Evolutionary conservation across 345 rosid species (phyloP), one percentile per base, ranked within the genome.

Genomic region (Populus alba): DNA sequence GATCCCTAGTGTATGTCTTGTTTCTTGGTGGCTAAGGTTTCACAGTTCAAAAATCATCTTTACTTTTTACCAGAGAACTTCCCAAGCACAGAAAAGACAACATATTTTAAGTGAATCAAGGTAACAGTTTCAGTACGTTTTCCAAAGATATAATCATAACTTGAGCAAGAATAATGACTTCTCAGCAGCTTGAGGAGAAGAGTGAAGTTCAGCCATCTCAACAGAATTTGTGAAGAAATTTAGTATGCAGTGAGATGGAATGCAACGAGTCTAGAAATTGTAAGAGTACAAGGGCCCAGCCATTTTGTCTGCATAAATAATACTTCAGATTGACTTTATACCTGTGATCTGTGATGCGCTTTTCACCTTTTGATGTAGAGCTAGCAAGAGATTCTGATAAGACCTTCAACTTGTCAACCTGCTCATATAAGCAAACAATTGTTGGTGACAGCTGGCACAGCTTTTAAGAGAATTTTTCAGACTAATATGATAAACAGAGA

Each of bases 351-450:
- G 84, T 70, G 72, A 95, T 89, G 77, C 98, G 96, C 79, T 95
- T 95, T 84, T 93, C 98, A 31, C 97, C 91, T 89, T 95, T 95
- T 70, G 86, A 53, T 65, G 87, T 72, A 55, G 99, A 93, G 79
- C 88, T 92, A 76, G 90, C 89, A 77, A 93, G 92, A 81, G 99
- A 95, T 72, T 93, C 99, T 75, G 95, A 87, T 74, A 95, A 84
- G 79, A 95, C 93, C 92, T 86, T 95, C 85, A 95, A 87, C 85
- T 95, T 95, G 80, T 95, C 99, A 79, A 94, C 87, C 98, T 94
- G 87, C 69, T 78, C 80, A 79, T 23, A 75, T 66, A 69, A 71
- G 78, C 31, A 82, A 81, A 71, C 41, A 18, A 37, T 39, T 38
- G 59, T 31, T 59, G 29, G 27, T 12, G 5, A 59, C 65, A 59